Percentiles rank a stretch among this genome's conserved stretches.
phyloP scores from a whole-genome alignment of 2,329 filamentous ascomycete genomes.

The Onygenales sp. region DNA sequence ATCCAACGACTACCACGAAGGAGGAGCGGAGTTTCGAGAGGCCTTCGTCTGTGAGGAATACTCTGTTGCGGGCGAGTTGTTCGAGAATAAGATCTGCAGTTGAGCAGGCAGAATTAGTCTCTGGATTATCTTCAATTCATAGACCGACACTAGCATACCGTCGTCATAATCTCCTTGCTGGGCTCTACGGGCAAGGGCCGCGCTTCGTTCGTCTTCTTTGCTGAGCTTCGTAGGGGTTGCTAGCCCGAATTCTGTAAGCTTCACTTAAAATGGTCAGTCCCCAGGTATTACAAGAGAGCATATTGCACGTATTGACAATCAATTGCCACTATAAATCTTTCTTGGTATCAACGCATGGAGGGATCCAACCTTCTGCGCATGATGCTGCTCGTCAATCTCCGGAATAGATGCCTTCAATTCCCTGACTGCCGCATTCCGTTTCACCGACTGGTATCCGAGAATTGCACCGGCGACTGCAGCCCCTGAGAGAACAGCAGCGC shows the following conservation, averaged over 20 bases:
- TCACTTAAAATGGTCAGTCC: slow-evolving; percentile 30
- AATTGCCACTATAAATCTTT: too few relatives aligned
- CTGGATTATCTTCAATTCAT: not conserved
- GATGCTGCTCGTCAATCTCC: slow-evolving; percentile 38
- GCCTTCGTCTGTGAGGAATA: slow-evolving; percentile 78
- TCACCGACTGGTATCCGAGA: slow-evolving; percentile 47
- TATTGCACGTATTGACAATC: not conserved
- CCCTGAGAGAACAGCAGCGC: slow-evolving; percentile 34
- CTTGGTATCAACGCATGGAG: too few relatives aligned
- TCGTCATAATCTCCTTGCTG: slow-evolving; percentile 57
- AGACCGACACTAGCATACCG: slow-evolving; percentile 26
- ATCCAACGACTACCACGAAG: slow-evolving; percentile 84
- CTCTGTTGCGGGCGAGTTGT: slow-evolving; percentile 84
- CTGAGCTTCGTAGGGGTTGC: slow-evolving; percentile 23
- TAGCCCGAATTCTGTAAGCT: slow-evolving; percentile 43
- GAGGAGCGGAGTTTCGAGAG: slow-evolving; percentile 68
- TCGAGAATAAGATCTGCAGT: slow-evolving; percentile 75
- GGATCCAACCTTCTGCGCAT: slow-evolving; percentile 38
- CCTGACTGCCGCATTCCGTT: slow-evolving; percentile 45
- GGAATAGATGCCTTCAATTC: slow-evolving; percentile 55
- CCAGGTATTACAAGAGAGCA: slow-evolving; percentile 1
- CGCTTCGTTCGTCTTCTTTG: slow-evolving; percentile 49
- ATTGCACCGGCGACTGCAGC: slow-evolving; percentile 42
- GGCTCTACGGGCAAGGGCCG: slow-evolving; percentile 50
- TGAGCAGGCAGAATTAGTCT: slow-evolving; percentile 5